Base-by-base conservation (phyloP, 371 early-diverging fungal genomes). In the Paraphysoderma sedebokerense region DNA sequence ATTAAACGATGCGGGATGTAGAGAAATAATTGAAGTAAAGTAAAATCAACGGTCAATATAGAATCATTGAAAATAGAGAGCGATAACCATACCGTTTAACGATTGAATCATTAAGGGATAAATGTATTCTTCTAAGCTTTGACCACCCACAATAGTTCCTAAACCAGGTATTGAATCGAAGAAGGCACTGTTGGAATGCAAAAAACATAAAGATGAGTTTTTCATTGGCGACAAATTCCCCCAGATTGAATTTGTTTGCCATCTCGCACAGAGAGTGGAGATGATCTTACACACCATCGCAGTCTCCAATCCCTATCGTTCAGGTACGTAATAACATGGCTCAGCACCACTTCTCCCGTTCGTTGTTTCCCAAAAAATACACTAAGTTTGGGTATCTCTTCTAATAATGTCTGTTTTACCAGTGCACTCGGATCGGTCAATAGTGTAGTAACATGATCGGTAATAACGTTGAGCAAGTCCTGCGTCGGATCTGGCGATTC, bases 251-350 rank as follows among this genome's bases (percentile, higher is more conserved):
- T 39, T 0, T 33, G 20, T 29, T 33, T 41, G 29, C 13, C 15
- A 13, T 42, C n/a, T 20, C 35, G 2, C 19, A 27, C 19, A 5
- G 11, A 42, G 13, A 6, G 15, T 38, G 23, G 9, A 47, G 42
- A 44, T 29, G 30, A 13, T 13, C 20, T 38, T 3, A 1, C 33
- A 8, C 62, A 80, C 83, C 81, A 76, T 64, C 92, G 68, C 36
- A 93, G 61, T 68, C 77, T 77, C 91, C 89, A 87, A 49, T 92
- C 92, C 24, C 75, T 69, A 41, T 87, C 92, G 57, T 93, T 93
- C 37, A 93, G 66, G 49, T 88, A 93, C 0, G 92, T 93, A 49
- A 93, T 90, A 73, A 89, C 82, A 63, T 93, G 92, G 39, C 78
- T 76, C 34, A 95, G 56, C 22, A 89, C 54, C 15, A 87, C 71